These are phyloP conservation scores for Grosmannia clavigera DNA, from an alignment of 2,329 filamentous ascomycete genomes.

Conservation along the genomic window DNA sequence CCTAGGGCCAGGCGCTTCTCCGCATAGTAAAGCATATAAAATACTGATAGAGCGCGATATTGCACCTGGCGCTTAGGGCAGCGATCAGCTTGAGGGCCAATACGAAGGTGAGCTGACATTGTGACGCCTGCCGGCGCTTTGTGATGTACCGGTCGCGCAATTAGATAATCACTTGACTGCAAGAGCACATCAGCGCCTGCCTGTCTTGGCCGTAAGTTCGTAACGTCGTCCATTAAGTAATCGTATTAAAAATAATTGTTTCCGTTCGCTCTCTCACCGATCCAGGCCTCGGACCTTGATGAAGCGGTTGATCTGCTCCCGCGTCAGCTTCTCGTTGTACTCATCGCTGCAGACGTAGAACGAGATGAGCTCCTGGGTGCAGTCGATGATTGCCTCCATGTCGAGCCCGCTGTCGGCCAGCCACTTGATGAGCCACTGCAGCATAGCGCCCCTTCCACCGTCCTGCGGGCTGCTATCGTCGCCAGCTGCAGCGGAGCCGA, in stretches of 20 bases:
- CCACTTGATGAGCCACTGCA: conserved; percentile 60
- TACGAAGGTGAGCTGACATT: too few species aligned
- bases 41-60: too few species aligned
- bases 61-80: too few species aligned
- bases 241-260: neutral
- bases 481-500: neutral
- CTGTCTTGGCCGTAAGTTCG: neutral
- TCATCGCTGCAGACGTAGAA: conserved; percentile 63
- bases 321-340: conserved; percentile 46
- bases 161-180: too few species aligned
- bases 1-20: too few species aligned
- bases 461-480: conserved; percentile 1
- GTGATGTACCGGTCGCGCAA: too few species aligned
- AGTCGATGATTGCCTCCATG: conserved; percentile 74
- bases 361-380: conserved; percentile 81
- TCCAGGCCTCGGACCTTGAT: conserved; percentile 46
- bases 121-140: too few species aligned
- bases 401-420: conserved; percentile 77
- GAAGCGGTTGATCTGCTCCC: conserved; percentile 46
- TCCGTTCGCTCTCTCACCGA: conserved; percentile 23
- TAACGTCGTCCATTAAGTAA: neutral
- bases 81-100: too few species aligned
- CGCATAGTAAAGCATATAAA: too few species aligned
- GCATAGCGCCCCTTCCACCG: conserved; percentile 29
- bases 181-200: too few species aligned